Base-by-base conservation (phyloP, 257 asterid genomes). In the Solanum neorickii region DNA sequence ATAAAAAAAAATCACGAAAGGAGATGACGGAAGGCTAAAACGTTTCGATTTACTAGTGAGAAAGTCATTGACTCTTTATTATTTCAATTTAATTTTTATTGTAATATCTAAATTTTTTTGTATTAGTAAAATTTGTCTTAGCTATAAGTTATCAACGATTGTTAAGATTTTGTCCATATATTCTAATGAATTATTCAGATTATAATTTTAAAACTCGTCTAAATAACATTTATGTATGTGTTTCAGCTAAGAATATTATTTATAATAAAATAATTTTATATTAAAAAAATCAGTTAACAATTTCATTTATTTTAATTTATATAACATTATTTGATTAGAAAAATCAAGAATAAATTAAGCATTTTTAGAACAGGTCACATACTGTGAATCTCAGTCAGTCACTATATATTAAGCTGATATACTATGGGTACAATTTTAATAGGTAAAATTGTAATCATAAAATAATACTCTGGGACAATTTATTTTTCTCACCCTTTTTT, bases 51-150 rank as follows among this genome's bases (percentile, higher is more conserved):
- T 52, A 52, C 10, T 2, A 52, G 3, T 0, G 23, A 52, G 62
- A 4, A 52, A 18, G 23, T 18, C 2, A 10, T 52, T 52, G 4
- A 23, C 62, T 52, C 62, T 52, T 18, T 52, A 10, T 1, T 2
- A 2, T 18, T 52, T 52, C 2, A 0, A 52, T 0, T 11, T 1
- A 56, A 3, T 20, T 56, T 20, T 56, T 3, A 12, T 1, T 20
- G 10, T 52, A 11, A 18, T 20, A 56, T 7, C 0, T 3, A 52
- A 56, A 18, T 52, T 18, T 52, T 2, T 56, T 56, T 56, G 21
- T 56, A 56, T 18, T 18, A 20, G 12, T 20, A 7, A 56, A 20
- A 20, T 0, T 56, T 56, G 2, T 56, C 65, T 56, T 56, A 56
- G 62, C 12, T 56, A 20, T 20, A 20, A 20, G 2, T 56, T 20